Conservation (phyloP, 805 yeast species). For the Maudiozyma pseudohumilis region DNA sequence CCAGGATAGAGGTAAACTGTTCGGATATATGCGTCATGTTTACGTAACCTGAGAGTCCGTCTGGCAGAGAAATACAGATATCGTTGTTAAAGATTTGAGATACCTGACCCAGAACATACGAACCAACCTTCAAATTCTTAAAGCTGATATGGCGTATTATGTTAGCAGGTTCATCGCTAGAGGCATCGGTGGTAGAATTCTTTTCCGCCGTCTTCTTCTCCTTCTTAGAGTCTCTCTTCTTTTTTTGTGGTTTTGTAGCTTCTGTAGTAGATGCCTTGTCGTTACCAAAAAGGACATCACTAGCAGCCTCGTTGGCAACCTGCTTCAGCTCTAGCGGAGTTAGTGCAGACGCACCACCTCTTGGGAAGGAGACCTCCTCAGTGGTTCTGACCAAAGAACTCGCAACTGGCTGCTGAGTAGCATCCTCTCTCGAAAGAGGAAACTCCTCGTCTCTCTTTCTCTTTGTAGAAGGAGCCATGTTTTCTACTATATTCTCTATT, state of each 20-base stretch:
- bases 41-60: slow-evolving; percentile 68
- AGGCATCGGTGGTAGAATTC: slow-evolving; percentile 11
- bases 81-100: slow-evolving; percentile 50
- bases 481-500: neutral
- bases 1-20: slow-evolving; percentile 47
- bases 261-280: slow-evolving; percentile 13
- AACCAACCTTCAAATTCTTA: slow-evolving; percentile 58
- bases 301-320: slow-evolving; percentile 84
- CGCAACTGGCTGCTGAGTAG: slow-evolving; percentile 29
- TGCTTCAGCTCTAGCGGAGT: slow-evolving; percentile 87
- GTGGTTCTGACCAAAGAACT: slow-evolving; percentile 31
- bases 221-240: slow-evolving; percentile 26
- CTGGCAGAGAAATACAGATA: slow-evolving; percentile 63
- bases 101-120: slow-evolving; percentile 70
- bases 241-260: slow-evolving; percentile 34
- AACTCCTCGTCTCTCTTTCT: slow-evolving; percentile 42
- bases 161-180: slow-evolving; percentile 29
- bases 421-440: slow-evolving; percentile 33
- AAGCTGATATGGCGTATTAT: slow-evolving; percentile 53
- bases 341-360: slow-evolving; percentile 87
- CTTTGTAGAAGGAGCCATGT: slow-evolving; percentile 27
- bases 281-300: slow-evolving; percentile 65
- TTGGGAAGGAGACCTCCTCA: slow-evolving; percentile 57
- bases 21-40: slow-evolving; percentile 66
- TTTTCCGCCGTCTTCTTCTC: slow-evolving; percentile 5